phyloP scores from a whole-genome alignment of 2,329 filamentous ascomycete species.

The Cladosporium sp. region DNA sequence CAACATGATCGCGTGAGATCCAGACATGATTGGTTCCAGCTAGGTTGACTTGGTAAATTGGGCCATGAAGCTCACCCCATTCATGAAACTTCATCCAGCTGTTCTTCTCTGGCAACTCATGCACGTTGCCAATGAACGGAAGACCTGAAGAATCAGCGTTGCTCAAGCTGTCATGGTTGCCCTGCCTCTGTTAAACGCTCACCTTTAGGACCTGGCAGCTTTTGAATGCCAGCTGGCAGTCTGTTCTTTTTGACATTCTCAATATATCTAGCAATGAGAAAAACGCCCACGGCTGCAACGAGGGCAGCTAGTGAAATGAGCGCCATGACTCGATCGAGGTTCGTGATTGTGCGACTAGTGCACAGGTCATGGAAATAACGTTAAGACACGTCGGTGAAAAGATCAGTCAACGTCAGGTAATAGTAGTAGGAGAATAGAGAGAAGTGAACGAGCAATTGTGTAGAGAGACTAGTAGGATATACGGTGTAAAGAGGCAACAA shows the following conservation, averaged over 20 bases:
- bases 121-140: constrained; percentile 39
- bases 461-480: neutral
- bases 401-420: neutral
- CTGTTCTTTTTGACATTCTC: constrained; percentile 14
- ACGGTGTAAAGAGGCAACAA: constrained; percentile 1
- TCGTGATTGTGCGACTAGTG: too few relatives aligned
- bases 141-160: constrained; percentile 29
- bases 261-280: constrained; percentile 20
- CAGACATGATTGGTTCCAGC: constrained; percentile 43
- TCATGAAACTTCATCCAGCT: constrained; percentile 43
- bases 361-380: too few relatives aligned
- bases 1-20: constrained; percentile 40
- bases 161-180: neutral
- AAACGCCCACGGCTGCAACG: constrained; percentile 25
- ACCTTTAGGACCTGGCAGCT: constrained; percentile 25
- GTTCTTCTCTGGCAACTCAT: constrained; percentile 41
- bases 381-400: too few relatives aligned
- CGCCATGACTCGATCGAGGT: constrained; percentile 13
- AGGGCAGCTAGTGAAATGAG: constrained; percentile 18
- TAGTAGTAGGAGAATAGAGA: neutral
- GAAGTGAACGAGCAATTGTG: neutral
- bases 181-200: neutral
- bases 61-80: constrained; percentile 35
- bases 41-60: constrained; percentile 43
- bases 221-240: constrained; percentile 16